Percentiles rank a stretch among this genome's conserved stretches.
These are phyloP conservation scores for Basipetospora chlamydospora DNA, from an alignment of 2,329 filamentous ascomycete species.

Conservation along the genomic window DNA sequence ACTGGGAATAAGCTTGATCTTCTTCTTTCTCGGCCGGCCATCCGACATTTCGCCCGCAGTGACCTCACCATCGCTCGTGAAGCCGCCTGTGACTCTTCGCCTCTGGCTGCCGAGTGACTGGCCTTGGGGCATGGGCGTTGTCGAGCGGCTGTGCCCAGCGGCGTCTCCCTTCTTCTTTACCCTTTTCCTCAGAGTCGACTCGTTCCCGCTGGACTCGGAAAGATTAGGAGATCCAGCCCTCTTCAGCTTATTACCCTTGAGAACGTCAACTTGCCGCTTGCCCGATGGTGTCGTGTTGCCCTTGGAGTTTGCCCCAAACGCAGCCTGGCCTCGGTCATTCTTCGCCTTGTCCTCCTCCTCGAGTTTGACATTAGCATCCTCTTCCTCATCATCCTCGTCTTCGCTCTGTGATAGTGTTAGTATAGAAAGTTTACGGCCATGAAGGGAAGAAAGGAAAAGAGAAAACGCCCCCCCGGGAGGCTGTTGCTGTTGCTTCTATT, in stretches of 20 bases:
- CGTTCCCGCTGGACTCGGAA: constrained; percentile 84
- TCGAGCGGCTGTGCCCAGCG: constrained; percentile 35
- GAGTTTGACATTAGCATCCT: constrained; percentile 44
- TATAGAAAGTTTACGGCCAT: too few relatives aligned
- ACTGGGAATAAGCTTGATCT: constrained; percentile 35
- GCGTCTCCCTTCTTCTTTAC: constrained; percentile 48
- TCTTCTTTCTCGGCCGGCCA: constrained; percentile 32
- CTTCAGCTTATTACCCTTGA: constrained; percentile 53
- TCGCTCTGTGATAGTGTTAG: too few relatives aligned
- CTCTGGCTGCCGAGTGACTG: constrained; percentile 20
- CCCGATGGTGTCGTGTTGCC: constrained; percentile 41
- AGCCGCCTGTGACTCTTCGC: constrained; percentile 34
- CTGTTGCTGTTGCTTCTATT: too few relatives aligned
- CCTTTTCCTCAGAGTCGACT: constrained; percentile 69
- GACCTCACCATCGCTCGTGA: constrained; percentile 58
- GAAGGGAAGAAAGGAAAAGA: neutral
- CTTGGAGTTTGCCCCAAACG: constrained; percentile 49
- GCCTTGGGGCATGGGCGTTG: constrained; percentile 34
- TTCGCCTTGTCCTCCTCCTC: constrained; percentile 41
- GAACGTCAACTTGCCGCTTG: constrained; percentile 29
- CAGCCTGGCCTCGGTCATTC: constrained; percentile 32
- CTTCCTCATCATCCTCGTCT: constrained; percentile 28
- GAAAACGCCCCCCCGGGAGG: neutral
- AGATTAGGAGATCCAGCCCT: constrained; percentile 73
- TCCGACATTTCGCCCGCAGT: constrained; percentile 56